phyloP scores from a whole-genome alignment of 805 yeast genomes.

The Groenewaldozyma tartarivorans region DNA sequence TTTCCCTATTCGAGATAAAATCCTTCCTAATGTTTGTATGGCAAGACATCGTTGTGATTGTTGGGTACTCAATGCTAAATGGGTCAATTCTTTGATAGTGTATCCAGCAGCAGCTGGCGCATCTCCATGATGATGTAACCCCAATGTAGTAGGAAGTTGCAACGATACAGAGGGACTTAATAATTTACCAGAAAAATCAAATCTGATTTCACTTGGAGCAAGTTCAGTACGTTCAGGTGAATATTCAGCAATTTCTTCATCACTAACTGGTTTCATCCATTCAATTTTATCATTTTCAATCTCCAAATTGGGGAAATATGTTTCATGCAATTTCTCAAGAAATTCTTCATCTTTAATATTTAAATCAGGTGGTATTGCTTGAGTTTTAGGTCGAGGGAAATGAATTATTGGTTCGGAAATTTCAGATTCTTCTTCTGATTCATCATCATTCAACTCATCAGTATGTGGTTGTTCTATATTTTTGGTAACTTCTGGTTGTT shows the following conservation, averaged over 20 bases:
- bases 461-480: background rate
- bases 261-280: slow-evolving; percentile 76
- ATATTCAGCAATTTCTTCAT: slow-evolving; percentile 29
- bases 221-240: slow-evolving; percentile 33
- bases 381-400: slow-evolving; percentile 1
- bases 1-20: slow-evolving; percentile 68
- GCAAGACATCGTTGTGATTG: slow-evolving; percentile 84
- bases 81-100: slow-evolving; percentile 73
- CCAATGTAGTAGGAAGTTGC: slow-evolving; percentile 45
- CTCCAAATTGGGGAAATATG: slow-evolving; percentile 85
- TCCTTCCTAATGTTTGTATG: slow-evolving; percentile 77
- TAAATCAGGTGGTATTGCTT: slow-evolving; percentile 22
- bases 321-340: slow-evolving; percentile 66
- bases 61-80: slow-evolving; percentile 64
- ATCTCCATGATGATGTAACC: slow-evolving; percentile 86
- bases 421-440: background rate
- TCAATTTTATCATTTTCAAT: slow-evolving; percentile 69
- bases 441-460: background rate
- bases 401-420: background rate
- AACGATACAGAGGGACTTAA: slow-evolving; percentile 47
- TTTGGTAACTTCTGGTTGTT: background rate
- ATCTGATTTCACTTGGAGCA: slow-evolving; percentile 55
- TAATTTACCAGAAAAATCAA: slow-evolving; percentile 79
- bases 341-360: slow-evolving; percentile 74
- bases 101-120: slow-evolving; percentile 89